Evolutionary conservation across 2,329 filamentous ascomycete genomes (phyloP).

Genomic region (Orbilia blumenaviensis): DNA sequence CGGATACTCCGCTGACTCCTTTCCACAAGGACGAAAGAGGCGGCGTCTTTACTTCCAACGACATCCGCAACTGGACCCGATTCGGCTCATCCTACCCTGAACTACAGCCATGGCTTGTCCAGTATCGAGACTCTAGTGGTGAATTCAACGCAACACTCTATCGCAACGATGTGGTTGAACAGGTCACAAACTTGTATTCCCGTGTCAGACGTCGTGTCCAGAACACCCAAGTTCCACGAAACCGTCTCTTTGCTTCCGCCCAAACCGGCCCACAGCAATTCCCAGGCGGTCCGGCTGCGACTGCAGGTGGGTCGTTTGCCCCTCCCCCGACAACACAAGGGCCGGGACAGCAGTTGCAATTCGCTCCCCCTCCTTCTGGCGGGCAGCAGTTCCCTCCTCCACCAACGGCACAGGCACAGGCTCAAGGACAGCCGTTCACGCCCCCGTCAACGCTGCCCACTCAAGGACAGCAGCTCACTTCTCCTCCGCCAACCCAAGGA

Average conservation of each 20-base stretch:
- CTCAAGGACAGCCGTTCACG: not conserved
- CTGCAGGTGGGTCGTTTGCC: slow-evolving; percentile 13
- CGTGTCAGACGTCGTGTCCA: slow-evolving; percentile 33
- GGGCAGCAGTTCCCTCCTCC: slow-evolving; percentile 19
- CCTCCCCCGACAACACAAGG: slow-evolving; percentile 27
- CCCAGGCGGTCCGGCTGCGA: not conserved
- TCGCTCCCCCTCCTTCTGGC: slow-evolving; percentile 7
- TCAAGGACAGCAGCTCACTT: slow-evolving; percentile 21
- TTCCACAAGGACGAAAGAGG: slow-evolving; percentile 34
- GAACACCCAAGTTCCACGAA: slow-evolving; percentile 37
- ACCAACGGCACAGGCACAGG: slow-evolving; percentile 7
- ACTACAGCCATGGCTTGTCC: slow-evolving; percentile 44
- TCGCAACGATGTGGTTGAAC: slow-evolving; percentile 37
- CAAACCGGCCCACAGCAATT: not conserved
- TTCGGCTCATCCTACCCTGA: slow-evolving; percentile 49
- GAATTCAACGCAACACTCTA: slow-evolving; percentile 33
- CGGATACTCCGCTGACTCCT: slow-evolving; percentile 29
- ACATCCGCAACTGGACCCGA: slow-evolving; percentile 39
- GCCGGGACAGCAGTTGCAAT: not conserved
- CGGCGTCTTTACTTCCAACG: slow-evolving; percentile 33
- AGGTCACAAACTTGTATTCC: slow-evolving; percentile 43
- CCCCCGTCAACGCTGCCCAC: slow-evolving; percentile 18
- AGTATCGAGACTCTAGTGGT: slow-evolving; percentile 30
- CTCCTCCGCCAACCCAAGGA: slow-evolving; percentile 2
- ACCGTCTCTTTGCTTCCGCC: slow-evolving; percentile 32